Base-by-base conservation (phyloP, 768 basidiomycete species). In the Tylopilus sp. region DNA sequence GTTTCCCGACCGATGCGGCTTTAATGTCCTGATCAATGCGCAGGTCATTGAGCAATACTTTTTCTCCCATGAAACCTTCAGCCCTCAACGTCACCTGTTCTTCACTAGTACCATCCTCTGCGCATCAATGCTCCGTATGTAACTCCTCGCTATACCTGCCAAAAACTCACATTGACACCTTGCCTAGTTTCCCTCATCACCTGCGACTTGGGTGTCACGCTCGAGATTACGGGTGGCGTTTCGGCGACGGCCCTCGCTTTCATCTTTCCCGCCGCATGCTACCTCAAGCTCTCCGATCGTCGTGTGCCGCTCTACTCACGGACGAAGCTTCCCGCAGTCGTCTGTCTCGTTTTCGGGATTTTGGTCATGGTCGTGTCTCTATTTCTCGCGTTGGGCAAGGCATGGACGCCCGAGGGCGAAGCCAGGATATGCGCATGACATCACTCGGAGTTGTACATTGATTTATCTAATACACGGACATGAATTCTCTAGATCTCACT, bases 151-250 rank as follows among this genome's bases (percentile, higher is more conserved):
- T 0, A 10, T 9, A 31, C 54, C 31, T 19, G 24, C n/a, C 16
- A 24, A 43, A 21, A 21, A 26, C 31, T 31, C 21, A 21, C n/a
- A 19, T 45, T 47, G 45, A 48, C 48, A 14, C 25, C 41, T n/a
- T 49, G 33, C 45, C 14, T 65, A 95, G 94, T 97, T 54, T 84
- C 96, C 6, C 78, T 98, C 50, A 78, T 94, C 52, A 98, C 96
- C 2, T 97, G 94, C 66, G 96, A 99, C 69, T 80, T 99, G 14
- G 97, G 97, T n/a, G 87, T 98, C 41, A 97, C 96, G 74, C 85
- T 99, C 34, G 97, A 99, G 74, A 89, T 99, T 40, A 95, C 94
- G 0, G 97, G 97, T n/a, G 96, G 96, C n/a, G 80, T 91, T 12
- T 91, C 91, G 14, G 91, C 91, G 6, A 92, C 93, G 0, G 84